Percentiles rank a stretch among this genome's conserved stretches.
These are phyloP conservation scores for Aspergillus brunneoviolaceus DNA, from an alignment of 2,329 filamentous ascomycete genomes.

Conservation along the genomic window DNA sequence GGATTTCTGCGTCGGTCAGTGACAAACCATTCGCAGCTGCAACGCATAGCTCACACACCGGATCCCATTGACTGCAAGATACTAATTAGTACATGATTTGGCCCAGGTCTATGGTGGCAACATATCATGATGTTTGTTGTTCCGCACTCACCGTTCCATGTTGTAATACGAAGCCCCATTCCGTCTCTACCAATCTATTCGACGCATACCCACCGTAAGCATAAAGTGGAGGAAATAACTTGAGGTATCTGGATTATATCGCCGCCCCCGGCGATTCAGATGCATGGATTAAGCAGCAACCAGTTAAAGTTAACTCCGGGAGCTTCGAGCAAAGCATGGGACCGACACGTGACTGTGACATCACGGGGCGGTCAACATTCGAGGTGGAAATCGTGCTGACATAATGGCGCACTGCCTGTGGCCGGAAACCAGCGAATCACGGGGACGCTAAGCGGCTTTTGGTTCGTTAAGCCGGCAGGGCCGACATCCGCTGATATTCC, in stretches of 20 bases:
- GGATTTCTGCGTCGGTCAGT: constrained; percentile 61
- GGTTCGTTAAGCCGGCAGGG: constrained; percentile 23
- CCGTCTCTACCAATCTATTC: constrained; percentile 24
- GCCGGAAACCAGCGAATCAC: constrained; percentile 28
- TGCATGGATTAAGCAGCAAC: background rate
- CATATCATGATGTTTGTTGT: background rate
- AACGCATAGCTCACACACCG: constrained; percentile 48
- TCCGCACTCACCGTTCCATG: constrained; percentile 70
- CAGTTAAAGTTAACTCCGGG: background rate
- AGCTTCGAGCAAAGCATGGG: background rate
- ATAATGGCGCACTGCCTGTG: constrained; percentile 14
- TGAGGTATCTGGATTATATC: background rate
- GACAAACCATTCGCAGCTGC: background rate
- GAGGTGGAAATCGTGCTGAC: constrained; percentile 13
- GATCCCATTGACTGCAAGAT: constrained; percentile 70
- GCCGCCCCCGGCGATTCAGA: background rate
- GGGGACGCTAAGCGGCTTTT: constrained; percentile 28
- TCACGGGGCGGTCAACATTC: constrained; percentile 20
- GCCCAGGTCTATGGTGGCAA: background rate
- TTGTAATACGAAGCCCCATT: constrained; percentile 78
- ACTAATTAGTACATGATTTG: constrained; percentile 25
- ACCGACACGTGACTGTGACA: constrained; percentile 29
- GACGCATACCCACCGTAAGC: constrained; percentile 16
- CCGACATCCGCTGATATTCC: constrained; percentile 27
- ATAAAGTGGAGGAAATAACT: background rate